These are phyloP conservation scores for Castanea crenata DNA, from an alignment of 306 rosid species.

Conservation along the genomic window DNA sequence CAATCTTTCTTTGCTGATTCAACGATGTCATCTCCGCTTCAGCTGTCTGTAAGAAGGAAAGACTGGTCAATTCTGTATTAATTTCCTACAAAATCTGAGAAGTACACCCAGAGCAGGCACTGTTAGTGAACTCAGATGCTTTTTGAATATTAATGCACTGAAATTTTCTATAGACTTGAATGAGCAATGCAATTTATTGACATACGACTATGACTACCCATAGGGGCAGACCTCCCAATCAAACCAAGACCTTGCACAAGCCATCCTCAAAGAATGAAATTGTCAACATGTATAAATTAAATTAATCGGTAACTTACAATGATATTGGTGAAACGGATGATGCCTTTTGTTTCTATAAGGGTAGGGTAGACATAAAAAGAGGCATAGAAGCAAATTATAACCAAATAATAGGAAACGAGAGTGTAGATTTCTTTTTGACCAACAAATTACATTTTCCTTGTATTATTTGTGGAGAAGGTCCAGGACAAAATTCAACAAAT, in stretches of 20 bases:
- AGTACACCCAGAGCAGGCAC: background rate
- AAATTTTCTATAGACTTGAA: background rate
- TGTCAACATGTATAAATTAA: background rate
- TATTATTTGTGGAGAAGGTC: background rate
- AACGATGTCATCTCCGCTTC: constrained; percentile 52
- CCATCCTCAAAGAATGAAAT: background rate
- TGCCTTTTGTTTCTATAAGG: background rate
- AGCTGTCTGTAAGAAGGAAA: constrained; percentile 39
- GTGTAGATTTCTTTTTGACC: background rate
- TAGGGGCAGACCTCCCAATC: background rate
- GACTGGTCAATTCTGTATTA: background rate
- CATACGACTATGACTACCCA: background rate
- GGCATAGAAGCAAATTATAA: background rate
- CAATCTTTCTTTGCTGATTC: constrained; percentile 46
- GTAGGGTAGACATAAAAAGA: background rate
- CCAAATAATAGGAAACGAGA: background rate
- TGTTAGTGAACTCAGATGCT: background rate
- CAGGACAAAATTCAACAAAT: background rate
- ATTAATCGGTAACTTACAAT: background rate
- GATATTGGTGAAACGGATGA: background rate
- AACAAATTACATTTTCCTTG: background rate
- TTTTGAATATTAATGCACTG: background rate
- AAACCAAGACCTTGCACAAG: background rate
- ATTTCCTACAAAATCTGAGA: background rate
- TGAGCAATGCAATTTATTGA: background rate